Evolutionary conservation across 257 asterid species (phyloP).

Genomic region (Echium plantagineum): DNA sequence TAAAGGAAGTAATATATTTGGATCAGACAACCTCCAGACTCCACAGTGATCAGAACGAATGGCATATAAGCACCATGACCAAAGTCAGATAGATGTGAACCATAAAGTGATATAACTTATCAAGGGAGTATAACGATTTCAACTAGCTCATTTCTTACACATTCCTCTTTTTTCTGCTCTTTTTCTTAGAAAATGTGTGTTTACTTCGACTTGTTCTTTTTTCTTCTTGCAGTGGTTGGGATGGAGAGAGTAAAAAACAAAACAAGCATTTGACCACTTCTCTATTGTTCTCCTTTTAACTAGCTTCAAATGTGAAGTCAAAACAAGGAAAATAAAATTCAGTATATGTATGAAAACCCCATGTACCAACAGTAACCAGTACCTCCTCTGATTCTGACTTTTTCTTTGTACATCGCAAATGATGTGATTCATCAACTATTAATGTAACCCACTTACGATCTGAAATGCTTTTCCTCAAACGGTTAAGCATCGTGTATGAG

Average conservation of each 20-base stretch:
- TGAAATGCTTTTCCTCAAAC: constrained; percentile 60
- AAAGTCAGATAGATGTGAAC: background rate
- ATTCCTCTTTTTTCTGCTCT: background rate
- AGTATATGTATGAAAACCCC: background rate
- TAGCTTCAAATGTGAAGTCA: background rate
- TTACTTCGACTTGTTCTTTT: background rate
- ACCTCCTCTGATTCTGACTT: constrained; percentile 74
- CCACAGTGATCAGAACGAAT: background rate
- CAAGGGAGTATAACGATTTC: background rate
- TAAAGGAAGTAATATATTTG: background rate
- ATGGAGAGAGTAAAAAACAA: no score
- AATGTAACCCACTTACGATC: constrained; percentile 74
- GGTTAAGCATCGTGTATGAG: constrained; percentile 85
- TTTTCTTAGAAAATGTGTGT: background rate
- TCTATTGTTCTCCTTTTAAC: background rate
- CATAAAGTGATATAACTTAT: background rate
- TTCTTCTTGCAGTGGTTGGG: no score
- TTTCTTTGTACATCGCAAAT: constrained; percentile 64
- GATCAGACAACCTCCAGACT: background rate
- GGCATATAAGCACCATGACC: background rate
- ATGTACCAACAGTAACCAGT: constrained; percentile 1
- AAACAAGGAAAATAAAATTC: no score
- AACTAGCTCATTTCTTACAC: background rate
- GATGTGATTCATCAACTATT: constrained; percentile 92
- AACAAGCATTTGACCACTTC: background rate